Base-by-base conservation (phyloP, 495 filamentous ascomycete species). In the Penicillium herquei region DNA sequence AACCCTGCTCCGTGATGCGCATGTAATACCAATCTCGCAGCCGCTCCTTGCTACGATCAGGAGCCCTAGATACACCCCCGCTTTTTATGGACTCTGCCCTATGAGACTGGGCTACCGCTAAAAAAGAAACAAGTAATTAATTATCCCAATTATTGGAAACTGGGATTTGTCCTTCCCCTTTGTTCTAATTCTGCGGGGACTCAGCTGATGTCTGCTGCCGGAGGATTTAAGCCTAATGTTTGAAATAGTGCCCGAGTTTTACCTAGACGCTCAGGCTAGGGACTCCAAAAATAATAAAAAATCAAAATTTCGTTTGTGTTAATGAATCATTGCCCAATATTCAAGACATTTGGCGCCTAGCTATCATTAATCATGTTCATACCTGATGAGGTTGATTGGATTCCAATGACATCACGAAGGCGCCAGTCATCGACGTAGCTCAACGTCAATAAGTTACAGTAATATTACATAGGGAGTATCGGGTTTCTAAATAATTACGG, bases 21-120 rank as follows among this genome's bases (percentile, higher is more conserved):
- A 66, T 61, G 61, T 61, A 60, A 55, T 61, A 62, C 63, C 18
- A 62, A 67, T 68, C 62, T 68, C 53, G 65, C 62, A 68, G 39
- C 62, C 62, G 62, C 55, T 61, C 57, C 59, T 61, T 62, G 54
- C 58, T 59, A 56, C 59, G 65, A 68, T 68, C 62, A 67, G 48
- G 61, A 56, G 58, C 64, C 62, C 62, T 65, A 62, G 34, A 49
- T 61, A 54, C 50, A 42, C 44, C 43, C 54, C 62, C 62, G 57
- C 52, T 62, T 61, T 68, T 51, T 62, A 13, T 33, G 11, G 16
- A 17, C 30, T 30, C 35, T 52, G 49, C 52, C 57, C 61, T 60
- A 57, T 56, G 26, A 21, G 35, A 55, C 12, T 47, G 51, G 39
- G 48, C 40, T 39, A 17, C 51, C 39, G 52, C 51, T 17, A 40